These are phyloP conservation scores for Eucalyptus marginata DNA, from an alignment of 345 rosid genomes.

Conservation along the genomic window DNA sequence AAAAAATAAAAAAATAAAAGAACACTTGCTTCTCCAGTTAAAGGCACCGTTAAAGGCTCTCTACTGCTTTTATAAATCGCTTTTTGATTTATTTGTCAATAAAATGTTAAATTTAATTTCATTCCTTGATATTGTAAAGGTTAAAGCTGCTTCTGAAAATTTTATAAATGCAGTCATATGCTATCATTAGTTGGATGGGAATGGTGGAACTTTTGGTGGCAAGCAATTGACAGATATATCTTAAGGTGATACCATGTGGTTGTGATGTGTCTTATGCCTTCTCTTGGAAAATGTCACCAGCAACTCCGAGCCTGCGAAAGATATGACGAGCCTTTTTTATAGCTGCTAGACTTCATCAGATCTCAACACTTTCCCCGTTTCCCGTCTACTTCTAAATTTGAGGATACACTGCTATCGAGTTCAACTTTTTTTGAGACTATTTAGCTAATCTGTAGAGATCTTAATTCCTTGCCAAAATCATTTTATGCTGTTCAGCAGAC, in stretches of 20 bases:
- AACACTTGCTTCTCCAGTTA: not conserved
- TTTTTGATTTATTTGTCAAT: not conserved
- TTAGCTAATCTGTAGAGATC: not conserved
- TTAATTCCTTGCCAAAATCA: not conserved
- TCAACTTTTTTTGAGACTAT: not conserved
- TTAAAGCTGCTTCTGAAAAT: not conserved
- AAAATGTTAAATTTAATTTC: not conserved
- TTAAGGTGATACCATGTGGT: not conserved
- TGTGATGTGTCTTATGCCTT: not conserved
- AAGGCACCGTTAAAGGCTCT: not conserved
- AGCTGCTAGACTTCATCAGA: not conserved
- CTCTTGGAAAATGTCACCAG: not conserved
- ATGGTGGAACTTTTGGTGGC: not conserved
- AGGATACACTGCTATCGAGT: not conserved
- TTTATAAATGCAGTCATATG: not conserved
- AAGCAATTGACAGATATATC: not conserved
- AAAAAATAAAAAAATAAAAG: not conserved
- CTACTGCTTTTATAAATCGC: not conserved
- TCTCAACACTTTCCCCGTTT: not conserved
- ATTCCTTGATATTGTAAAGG: not conserved
- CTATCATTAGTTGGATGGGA: not conserved
- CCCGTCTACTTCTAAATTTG: not conserved
- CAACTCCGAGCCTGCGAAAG: not conserved
- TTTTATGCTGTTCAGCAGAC: not conserved
- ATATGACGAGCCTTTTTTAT: not conserved